Evolutionary conservation across 805 yeast species (phyloP).

Genomic region (Diddensiella santjacobensis): DNA sequence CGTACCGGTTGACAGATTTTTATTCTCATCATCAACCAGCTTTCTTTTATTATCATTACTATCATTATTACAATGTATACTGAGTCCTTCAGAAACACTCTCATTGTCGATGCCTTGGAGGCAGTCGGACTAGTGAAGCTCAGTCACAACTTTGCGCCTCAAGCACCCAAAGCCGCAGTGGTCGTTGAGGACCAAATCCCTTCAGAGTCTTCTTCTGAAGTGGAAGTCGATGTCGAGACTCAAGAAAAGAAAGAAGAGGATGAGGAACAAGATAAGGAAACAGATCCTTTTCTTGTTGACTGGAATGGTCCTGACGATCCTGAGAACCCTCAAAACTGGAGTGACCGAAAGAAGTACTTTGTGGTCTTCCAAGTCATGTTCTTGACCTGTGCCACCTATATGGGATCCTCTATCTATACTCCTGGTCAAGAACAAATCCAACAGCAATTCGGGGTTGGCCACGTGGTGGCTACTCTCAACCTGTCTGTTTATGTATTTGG

Average conservation of each 20-base stretch:
- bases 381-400: conserved; percentile 46
- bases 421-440: conserved; percentile 29
- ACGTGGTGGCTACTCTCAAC: conserved; percentile 45
- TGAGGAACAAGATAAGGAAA: not conserved
- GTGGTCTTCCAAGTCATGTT: conserved; percentile 39
- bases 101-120: conserved; percentile 9
- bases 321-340: conserved; percentile 56
- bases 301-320: conserved; percentile 43
- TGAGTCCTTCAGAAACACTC: conserved; percentile 7
- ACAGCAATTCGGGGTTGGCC: conserved; percentile 41
- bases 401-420: conserved; percentile 51
- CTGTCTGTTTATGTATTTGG: conserved; percentile 51
- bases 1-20: no score
- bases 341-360: conserved; percentile 37
- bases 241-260: no score
- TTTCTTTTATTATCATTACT: no score
- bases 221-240: not conserved
- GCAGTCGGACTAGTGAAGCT: conserved; percentile 6
- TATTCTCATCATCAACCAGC: no score
- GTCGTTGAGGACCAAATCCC: not conserved
- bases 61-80: no score
- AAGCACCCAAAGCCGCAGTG: not conserved
- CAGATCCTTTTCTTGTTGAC: conserved; percentile 26
- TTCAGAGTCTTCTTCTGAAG: not conserved
- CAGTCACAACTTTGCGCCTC: conserved; percentile 5